Base-by-base conservation (phyloP, 1,284 basidiomycete species). In the Pyrrhoderma noxium region DNA sequence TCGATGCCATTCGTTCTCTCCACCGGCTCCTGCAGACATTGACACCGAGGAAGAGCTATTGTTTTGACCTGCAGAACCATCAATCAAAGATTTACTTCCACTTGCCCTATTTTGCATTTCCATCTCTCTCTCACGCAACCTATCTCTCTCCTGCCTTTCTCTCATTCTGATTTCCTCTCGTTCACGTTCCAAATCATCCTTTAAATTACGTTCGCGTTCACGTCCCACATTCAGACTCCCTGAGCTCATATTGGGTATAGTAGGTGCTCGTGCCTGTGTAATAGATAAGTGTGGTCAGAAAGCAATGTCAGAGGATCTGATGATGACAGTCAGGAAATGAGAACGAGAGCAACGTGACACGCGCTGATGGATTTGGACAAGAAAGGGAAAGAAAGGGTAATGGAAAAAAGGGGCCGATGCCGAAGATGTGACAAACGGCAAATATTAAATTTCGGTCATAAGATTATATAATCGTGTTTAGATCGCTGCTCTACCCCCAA, bases 51-150 rank as follows among this genome's bases (percentile, higher is more conserved):
- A 5, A 31, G 27, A 11, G 7, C 7, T 5, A 31, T 11, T 31
- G 11, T 31, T 31, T 5, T 31, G 27, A 11, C 5, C 11, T 5
- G 27, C 7, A 5, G 27, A 5, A 31, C 27, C 27, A 31, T 31
- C 27, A 31, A 5, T 31, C 5, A 11, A 31, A 31, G 11, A 5
- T 31, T 11, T 31, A 31, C 27, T 11, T 5, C 27, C 11, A 31
- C n/a, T n/a, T 31, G 27, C 66, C 62, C 34, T 57, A 58, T 40
- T 60, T 59, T 60, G 18, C n/a, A n/a, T n/a, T n/a, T 58, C 63
- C 41, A 62, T 57, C 27, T 64, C 62, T 45, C 61, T 58, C 22
- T 65, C 63, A 37, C 58, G 60, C 7, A 66, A 66, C 5, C 60
- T 57, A 46, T 66, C 64, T 58, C 63, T 45, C 38, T 49, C 48